Base-by-base conservation (phyloP, 345 rosid species). In the Lepidium africanum region DNA sequence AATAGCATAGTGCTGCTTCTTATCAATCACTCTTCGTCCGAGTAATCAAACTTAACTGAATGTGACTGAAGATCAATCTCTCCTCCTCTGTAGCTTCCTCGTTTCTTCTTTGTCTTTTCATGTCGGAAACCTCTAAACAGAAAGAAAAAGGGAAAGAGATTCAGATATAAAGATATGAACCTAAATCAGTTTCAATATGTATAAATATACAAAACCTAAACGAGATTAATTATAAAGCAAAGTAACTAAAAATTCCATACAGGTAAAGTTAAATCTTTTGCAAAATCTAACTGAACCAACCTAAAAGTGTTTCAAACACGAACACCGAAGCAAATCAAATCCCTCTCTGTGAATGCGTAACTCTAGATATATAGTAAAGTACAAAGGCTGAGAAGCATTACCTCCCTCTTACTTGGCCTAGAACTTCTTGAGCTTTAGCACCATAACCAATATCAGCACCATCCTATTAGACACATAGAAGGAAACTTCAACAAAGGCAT, bases 61-160 rank as follows among this genome's bases (percentile, higher is more conserved):
- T 94, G 90, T 1, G 97, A 83, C 0, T 91, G 78, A 64, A 82
- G 74, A 81, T 91, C 97, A 51, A 94, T 91, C 74, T 74, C 86
- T 64, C 97, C 98, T 65, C 98, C 99, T 80, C 96, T 89, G 74
- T 91, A 94, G 67, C 80, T 75, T 51, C 99, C 96, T 2, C 99
- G 87, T 81, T 95, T 95, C 87, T 95, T 91, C 87, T 95, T 91
- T 6, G 96, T 95, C 87, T 91, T 94, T 74, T 94, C 99, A 51
- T 94, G 97, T 67, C 96, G 83, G 52, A 91, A 95, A 74, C 11
- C 95, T 91, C 99, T 90, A 83, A 12, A 63, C 16, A 40, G 37
- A 58, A 37, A 61, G 30, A 37, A 9, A 39, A 13, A 4, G 7
- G 16, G 0, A 61, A 45, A 53, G 1, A 30, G 0, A 7, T 11